phyloP scores from a whole-genome alignment of 805 yeast species.

The Candida tibetensis region DNA sequence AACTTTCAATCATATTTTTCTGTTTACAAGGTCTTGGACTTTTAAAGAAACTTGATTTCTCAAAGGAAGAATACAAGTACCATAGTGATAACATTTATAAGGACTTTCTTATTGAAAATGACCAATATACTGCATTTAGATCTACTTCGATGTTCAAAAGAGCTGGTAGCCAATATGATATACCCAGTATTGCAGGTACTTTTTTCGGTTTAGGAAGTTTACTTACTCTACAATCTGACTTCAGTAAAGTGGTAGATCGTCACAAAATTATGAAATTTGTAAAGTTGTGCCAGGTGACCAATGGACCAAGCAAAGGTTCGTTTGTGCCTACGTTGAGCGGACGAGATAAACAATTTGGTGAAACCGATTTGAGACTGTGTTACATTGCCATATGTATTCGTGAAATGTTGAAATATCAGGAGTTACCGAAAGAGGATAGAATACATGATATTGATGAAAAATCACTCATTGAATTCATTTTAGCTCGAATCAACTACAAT shows the following conservation, averaged over 20 bases:
- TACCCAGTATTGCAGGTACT: slow-evolving; percentile 71
- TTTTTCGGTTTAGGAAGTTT: slow-evolving; percentile 66
- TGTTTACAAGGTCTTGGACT: slow-evolving; percentile 60
- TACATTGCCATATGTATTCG: slow-evolving; percentile 71
- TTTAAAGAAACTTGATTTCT: slow-evolving; percentile 33
- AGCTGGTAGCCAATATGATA: slow-evolving; percentile 41
- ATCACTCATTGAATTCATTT: slow-evolving; percentile 34
- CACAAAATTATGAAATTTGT: slow-evolving; percentile 59
- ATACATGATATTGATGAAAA: slow-evolving; percentile 42
- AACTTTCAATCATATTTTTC: slow-evolving; percentile 68
- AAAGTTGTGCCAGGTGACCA: slow-evolving; percentile 49
- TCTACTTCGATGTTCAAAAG: slow-evolving; percentile 50
- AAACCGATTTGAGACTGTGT: slow-evolving; percentile 68
- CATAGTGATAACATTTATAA: slow-evolving; percentile 45
- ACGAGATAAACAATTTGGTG: slow-evolving; percentile 46
- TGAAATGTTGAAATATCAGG: slow-evolving; percentile 44
- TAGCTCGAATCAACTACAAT: slow-evolving; percentile 34
- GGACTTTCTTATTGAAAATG: slow-evolving; percentile 37
- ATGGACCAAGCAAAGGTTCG: slow-evolving; percentile 31
- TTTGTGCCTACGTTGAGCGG: slow-evolving; percentile 31
- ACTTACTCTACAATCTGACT: slow-evolving; percentile 47
- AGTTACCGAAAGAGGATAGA: slow-evolving; percentile 19
- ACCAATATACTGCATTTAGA: slow-evolving; percentile 49
- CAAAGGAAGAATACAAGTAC: slow-evolving; percentile 20
- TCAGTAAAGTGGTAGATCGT: slow-evolving; percentile 27